These are phyloP conservation scores for Aquilaria yunnanensis DNA, from an alignment of 345 rosid species.

Conservation along the genomic window DNA sequence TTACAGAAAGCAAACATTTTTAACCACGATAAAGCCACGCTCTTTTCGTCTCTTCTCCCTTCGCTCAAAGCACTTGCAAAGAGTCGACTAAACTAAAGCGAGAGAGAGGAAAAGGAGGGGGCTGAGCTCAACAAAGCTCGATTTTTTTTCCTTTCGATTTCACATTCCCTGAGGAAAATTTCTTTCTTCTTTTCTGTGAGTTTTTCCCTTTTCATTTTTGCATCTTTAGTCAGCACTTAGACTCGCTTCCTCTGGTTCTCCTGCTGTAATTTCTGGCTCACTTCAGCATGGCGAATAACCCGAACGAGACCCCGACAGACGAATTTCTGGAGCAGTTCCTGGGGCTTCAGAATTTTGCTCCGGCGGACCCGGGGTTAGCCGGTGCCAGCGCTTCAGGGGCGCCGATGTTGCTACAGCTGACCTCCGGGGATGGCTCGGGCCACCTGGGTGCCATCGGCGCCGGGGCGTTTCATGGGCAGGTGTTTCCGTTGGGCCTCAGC, in stretches of 20 bases:
- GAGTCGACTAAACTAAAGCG: background rate
- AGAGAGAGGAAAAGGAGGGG: background rate
- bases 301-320: conserved; percentile 58
- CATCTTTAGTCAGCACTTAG: conserved; percentile 19
- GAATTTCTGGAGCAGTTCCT: conserved; percentile 95
- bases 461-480: conserved; percentile 61
- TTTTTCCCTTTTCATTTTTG: conserved; percentile 14
- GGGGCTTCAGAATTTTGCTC: conserved; percentile 59
- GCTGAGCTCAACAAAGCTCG: conserved; percentile 5
- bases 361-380: conserved; percentile 49
- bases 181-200: background rate
- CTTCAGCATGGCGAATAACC: conserved; percentile 71
- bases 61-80: too few relatives aligned
- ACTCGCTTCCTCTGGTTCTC: conserved; percentile 15
- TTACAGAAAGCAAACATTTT: conserved; percentile 16
- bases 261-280: background rate
- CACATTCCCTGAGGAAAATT: too few relatives aligned
- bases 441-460: conserved; percentile 39
- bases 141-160: background rate
- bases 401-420: conserved; percentile 87
- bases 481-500: conserved; percentile 83
- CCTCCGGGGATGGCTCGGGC: conserved; percentile 67
- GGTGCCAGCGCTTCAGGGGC: conserved; percentile 37
- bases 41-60: conserved; percentile 1
- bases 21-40: conserved; percentile 13